These are phyloP conservation scores for Cucurbita moschata DNA, from an alignment of 306 rosid species.

Conservation along the genomic window DNA sequence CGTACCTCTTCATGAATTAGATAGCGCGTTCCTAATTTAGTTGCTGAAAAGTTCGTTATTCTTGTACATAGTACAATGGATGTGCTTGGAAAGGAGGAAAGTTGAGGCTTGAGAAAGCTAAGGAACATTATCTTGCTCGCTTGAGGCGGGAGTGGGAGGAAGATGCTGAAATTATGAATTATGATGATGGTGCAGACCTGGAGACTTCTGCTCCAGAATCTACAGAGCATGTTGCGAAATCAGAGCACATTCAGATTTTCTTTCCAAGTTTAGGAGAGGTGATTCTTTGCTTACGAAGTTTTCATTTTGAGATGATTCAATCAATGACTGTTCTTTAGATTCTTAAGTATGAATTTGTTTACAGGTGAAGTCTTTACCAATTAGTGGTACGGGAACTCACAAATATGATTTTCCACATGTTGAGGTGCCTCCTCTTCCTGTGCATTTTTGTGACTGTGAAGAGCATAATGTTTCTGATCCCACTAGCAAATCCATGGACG, in stretches of 20 bases:
- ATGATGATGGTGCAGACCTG: not conserved
- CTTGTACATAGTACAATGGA: constrained; percentile 60
- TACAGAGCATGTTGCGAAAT: constrained; percentile 2
- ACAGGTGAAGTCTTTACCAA: constrained; percentile 77
- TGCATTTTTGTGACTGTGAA: constrained; percentile 85
- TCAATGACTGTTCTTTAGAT: not conserved
- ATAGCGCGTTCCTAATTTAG: not conserved
- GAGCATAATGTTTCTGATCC: constrained; percentile 42
- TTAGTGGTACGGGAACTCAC: constrained; percentile 84
- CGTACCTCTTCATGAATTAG: not conserved
- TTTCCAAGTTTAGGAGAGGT: constrained; percentile 71
- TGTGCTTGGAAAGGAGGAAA: constrained; percentile 90
- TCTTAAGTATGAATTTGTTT: not conserved
- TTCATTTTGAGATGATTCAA: not conserved
- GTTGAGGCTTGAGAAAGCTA: constrained; percentile 73
- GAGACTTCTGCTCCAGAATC: constrained; percentile 9
- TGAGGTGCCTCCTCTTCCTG: constrained; percentile 52
- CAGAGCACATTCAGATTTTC: constrained; percentile 33
- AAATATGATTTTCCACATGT: constrained; percentile 78
- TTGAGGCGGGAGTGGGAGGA: constrained; percentile 58
- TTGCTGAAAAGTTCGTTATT: not conserved
- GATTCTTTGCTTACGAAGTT: not conserved
- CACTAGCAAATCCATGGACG: constrained; percentile 13
- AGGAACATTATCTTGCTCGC: constrained; percentile 49
- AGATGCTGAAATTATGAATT: constrained; percentile 16